These are phyloP conservation scores for Amorphotheca resinae DNA, from an alignment of 495 filamentous ascomycete genomes.

Conservation along the genomic window DNA sequence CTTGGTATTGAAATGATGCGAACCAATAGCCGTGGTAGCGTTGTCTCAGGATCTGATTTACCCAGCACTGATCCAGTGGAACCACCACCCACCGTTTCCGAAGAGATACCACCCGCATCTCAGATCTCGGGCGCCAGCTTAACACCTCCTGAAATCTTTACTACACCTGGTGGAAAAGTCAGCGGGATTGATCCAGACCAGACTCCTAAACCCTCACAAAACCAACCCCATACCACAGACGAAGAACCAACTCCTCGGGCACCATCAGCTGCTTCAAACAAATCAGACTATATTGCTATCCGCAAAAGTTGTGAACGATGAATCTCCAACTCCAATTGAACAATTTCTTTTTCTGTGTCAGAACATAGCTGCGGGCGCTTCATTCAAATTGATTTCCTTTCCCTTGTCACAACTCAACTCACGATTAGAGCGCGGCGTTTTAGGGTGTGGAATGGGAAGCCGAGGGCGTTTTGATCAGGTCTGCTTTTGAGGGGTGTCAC, in stretches of 20 bases:
- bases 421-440: constrained; percentile 6
- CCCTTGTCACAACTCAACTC: background rate
- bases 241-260: constrained; percentile 22
- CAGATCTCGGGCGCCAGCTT: constrained; percentile 20
- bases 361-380: background rate
- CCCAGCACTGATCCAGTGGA: constrained; percentile 15
- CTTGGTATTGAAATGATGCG: constrained; percentile 92
- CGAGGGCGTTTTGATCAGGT: constrained; percentile 6
- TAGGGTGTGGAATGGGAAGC: constrained; percentile 1
- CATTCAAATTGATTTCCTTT: background rate
- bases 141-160: constrained; percentile 33
- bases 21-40: constrained; percentile 80
- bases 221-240: constrained; percentile 3
- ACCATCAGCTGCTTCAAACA: constrained; percentile 11
- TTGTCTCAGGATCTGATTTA: constrained; percentile 32
- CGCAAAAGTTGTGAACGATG: background rate
- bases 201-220: constrained; percentile 15
- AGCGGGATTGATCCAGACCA: constrained; percentile 27
- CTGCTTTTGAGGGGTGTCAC: background rate
- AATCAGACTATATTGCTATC: constrained; percentile 5
- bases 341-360: constrained; percentile 4
- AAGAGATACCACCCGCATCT: constrained; percentile 13
- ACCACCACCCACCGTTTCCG: constrained; percentile 18
- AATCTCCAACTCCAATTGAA: background rate
- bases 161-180: constrained; percentile 22